Conservation (phyloP, 2,329 filamentous ascomycete genomes). For the Aurifilum marmelostoma region DNA sequence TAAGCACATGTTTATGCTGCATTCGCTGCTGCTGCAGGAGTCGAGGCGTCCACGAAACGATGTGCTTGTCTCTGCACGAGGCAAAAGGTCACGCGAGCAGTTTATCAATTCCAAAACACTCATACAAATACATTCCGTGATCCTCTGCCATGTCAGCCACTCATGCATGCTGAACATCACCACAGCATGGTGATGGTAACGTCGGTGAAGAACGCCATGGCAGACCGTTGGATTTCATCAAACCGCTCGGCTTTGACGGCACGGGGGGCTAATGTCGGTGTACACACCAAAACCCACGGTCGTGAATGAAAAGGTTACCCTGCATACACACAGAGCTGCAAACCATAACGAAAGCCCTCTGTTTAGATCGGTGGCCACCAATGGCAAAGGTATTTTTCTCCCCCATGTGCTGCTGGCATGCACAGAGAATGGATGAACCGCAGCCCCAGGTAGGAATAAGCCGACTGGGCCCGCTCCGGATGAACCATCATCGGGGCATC, state of each 20-base stretch:
- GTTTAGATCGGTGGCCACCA: too few relatives aligned
- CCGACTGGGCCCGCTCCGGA: background rate
- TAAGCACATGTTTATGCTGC: too few relatives aligned
- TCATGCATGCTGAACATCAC: background rate
- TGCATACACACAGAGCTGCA: background rate
- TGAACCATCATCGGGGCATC: background rate
- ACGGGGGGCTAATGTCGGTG: conserved; percentile 12
- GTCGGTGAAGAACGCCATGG: background rate
- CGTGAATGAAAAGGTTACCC: background rate
- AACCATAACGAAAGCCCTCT: background rate
- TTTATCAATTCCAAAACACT: background rate
- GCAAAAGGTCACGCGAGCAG: conserved; percentile 24
- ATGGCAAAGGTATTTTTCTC: too few relatives aligned
- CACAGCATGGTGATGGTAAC: background rate
- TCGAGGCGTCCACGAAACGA: too few relatives aligned
- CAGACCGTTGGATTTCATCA: background rate
- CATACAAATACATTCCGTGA: background rate
- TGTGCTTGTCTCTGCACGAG: conserved; percentile 5
- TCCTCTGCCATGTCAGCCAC: background rate
- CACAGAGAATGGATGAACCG: background rate
- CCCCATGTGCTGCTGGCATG: too few relatives aligned
- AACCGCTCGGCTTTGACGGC: background rate
- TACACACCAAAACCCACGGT: background rate
- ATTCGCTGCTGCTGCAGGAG: too few relatives aligned
- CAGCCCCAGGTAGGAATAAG: background rate